Base-by-base conservation (phyloP, 2,329 filamentous ascomycete genomes). In the Colletotrichum sublineola region DNA sequence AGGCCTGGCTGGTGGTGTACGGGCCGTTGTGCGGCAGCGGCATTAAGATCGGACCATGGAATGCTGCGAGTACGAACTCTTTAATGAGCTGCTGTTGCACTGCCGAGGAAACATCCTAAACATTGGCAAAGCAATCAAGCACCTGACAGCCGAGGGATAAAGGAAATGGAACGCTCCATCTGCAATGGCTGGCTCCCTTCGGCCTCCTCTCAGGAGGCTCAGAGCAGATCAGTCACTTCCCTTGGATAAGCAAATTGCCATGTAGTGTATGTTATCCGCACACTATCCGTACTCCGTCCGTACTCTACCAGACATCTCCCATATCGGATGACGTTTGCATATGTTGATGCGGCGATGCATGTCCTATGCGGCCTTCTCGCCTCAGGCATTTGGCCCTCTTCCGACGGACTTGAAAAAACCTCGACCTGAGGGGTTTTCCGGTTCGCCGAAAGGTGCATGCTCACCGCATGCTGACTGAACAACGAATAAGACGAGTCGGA, bases 1-100 rank as follows among this genome's bases (percentile, higher is more conserved):
- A 31, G 31, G 7, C 36, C 52, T 48, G 36, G 29, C 53, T 58
- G 38, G 24, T 31, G 31, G 44, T 40, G 69, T 61, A 61, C 66
- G 69, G 69, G 60, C 69, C 69, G 69, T 60, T 50, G 38, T 64
- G 53, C 55, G 66, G 69, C 69, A 44, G 69, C 66, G 58, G 58
- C 46, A 64, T 46, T 55, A 63, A 55, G 69, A 72, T 69, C 69
- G 69, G 69, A 72, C 42, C 58, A 50, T 48, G 60, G 55, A 24
- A 61, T 44, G 66, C 44, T 33, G 53, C 33, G 46, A 72, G 66
- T 72, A 72, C 69, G 69, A 69, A 56, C n/a, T 46, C 29, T 40
- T 36, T 55, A 69, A 72, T 69, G 69, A 60, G 64, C 58, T 56
- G 42, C 46, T 31, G 53, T 31, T 29, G 46, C 69, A 60, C 69